Evolutionary conservation across 495 filamentous ascomycete genomes (phyloP).

Genomic region (Penicillium manginii): DNA sequence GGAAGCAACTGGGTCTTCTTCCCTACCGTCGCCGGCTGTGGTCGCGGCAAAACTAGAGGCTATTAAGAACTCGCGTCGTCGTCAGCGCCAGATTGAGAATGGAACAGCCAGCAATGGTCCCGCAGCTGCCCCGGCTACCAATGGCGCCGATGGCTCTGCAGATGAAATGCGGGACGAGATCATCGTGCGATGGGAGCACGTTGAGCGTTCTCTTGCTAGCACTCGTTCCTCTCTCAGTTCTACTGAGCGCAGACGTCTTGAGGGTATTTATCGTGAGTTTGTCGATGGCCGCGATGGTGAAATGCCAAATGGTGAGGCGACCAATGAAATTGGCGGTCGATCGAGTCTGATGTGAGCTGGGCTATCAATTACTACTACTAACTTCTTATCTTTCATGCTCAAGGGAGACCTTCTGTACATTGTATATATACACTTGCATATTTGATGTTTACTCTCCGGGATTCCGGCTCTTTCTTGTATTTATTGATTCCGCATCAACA

Average conservation of each 20-base stretch:
- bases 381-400: background rate
- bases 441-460: constrained; percentile 1
- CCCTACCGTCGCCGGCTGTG: constrained; percentile 65
- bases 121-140: constrained; percentile 25
- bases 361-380: background rate
- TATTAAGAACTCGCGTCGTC: constrained; percentile 68
- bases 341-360: constrained; percentile 82
- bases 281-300: constrained; percentile 88
- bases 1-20: constrained; percentile 46
- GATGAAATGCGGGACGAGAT: constrained; percentile 65
- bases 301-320: constrained; percentile 88
- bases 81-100: constrained; percentile 56
- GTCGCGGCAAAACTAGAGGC: constrained; percentile 75
- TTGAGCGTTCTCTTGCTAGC: constrained; percentile 72
- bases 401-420: constrained; percentile 10
- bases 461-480: constrained; percentile 1
- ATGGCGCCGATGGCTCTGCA: constrained; percentile 30
- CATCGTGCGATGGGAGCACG: constrained; percentile 83
- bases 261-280: constrained; percentile 89
- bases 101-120: constrained; percentile 34
- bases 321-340: constrained; percentile 87
- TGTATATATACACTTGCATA: constrained; percentile 28
- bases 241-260: constrained; percentile 72
- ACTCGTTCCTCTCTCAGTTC: constrained; percentile 82
- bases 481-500: constrained; percentile 5